A percentile compares a stretch with the other conserved stretches of the same genome.
Conservation (phyloP, 306 rosid genomes). For the Trifolium subterraneum region DNA sequence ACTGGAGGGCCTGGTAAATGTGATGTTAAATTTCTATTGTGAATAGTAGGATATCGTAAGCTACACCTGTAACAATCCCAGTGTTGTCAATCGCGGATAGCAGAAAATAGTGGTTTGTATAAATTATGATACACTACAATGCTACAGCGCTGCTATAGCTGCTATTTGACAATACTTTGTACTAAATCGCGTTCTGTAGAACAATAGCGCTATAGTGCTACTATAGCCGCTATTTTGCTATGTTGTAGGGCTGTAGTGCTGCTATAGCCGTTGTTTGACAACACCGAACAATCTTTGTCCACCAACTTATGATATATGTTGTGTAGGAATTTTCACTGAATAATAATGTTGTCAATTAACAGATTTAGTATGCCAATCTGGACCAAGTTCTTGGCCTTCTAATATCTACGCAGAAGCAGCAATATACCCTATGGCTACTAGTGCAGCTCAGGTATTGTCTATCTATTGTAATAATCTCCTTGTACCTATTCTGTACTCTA, state of each 20-base stretch:
- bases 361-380: constrained; percentile 99
- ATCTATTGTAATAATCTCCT: constrained; percentile 14
- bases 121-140: neutral
- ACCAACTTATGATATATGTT: constrained; percentile 15
- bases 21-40: constrained; percentile 28
- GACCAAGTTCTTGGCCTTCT: constrained; percentile 97
- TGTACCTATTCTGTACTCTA: constrained; percentile 13
- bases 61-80: constrained; percentile 6
- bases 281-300: neutral
- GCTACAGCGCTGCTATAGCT: neutral
- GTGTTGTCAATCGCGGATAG: neutral
- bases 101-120: neutral
- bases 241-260: neutral
- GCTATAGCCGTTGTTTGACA: neutral
- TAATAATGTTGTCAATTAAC: constrained; percentile 41
- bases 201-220: neutral
- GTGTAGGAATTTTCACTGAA: constrained; percentile 36
- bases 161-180: neutral
- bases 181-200: neutral
- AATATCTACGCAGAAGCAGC: constrained; percentile 88
- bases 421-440: constrained; percentile 93
- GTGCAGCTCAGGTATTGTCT: constrained; percentile 88
- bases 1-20: constrained; percentile 79
- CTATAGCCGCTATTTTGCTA: no score
- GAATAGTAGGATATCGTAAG: constrained; percentile 24